Conservation (phyloP, 208 protist species). For the Entamoeba histolytica region DNA sequence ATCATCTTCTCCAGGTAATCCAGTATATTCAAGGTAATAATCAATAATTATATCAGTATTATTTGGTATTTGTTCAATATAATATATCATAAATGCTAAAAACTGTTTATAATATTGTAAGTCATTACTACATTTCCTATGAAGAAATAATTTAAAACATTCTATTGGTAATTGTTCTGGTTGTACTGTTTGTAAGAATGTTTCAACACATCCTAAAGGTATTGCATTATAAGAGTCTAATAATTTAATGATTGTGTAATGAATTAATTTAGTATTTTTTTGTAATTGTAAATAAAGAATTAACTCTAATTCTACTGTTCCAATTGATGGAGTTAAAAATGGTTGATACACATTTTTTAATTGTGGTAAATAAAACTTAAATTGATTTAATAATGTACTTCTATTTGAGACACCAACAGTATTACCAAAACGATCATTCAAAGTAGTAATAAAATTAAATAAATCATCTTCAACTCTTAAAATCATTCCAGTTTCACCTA, state of each 20-base stretch:
- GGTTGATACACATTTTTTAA: neutral
- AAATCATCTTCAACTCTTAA: neutral
- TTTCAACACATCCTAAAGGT: neutral
- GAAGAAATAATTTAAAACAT: neutral
- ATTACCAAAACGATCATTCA: neutral
- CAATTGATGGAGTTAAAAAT: neutral
- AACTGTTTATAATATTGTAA: neutral
- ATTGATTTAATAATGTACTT: neutral
- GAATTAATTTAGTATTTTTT: neutral
- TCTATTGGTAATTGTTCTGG: neutral
- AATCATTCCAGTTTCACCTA: neutral
- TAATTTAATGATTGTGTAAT: neutral
- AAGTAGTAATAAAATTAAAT: neutral
- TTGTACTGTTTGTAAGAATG: neutral
- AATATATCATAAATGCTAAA: neutral
- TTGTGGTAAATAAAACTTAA: neutral
- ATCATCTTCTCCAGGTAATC: neutral
- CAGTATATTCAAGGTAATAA: neutral
- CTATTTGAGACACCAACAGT: neutral
- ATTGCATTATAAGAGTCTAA: neutral
- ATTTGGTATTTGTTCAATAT: neutral
- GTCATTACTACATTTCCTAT: neutral
- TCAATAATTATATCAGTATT: neutral
- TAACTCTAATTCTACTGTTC: neutral
- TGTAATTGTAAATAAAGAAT: neutral